Evolutionary conservation across 306 rosid species (phyloP).

Genomic region (Castanea sativa): DNA sequence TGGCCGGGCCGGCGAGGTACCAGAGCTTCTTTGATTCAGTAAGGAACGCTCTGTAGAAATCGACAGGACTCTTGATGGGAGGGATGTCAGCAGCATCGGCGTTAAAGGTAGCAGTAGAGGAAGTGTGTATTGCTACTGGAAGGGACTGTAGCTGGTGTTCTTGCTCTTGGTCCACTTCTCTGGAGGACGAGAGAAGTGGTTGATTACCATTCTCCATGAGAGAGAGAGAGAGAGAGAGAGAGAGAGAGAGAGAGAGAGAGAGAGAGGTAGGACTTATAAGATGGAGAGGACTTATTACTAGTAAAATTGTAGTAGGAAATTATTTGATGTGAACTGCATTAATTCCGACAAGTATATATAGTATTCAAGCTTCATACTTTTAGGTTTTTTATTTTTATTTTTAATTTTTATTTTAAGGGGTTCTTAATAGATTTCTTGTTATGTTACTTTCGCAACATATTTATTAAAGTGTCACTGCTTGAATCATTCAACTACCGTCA

Average conservation of each 20-base stretch:
- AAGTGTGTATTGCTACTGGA: conserved; percentile 7
- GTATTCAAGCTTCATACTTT: too few species aligned
- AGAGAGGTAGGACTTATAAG: neutral
- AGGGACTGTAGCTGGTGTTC: conserved; percentile 17
- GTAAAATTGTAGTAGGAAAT: too few species aligned
- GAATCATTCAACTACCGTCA: too few species aligned
- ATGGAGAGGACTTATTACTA: too few species aligned
- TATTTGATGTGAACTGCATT: too few species aligned
- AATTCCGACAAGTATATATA: too few species aligned
- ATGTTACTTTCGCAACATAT: too few species aligned
- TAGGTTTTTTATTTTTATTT: too few species aligned
- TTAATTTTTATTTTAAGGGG: too few species aligned
- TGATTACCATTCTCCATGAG: conserved; percentile 21
- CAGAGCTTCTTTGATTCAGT: conserved; percentile 68
- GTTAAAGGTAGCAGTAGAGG: conserved; percentile 39
- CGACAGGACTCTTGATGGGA: conserved; percentile 34
- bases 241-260: neutral
- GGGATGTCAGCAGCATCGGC: conserved; percentile 58
- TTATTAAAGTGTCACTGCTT: too few species aligned
- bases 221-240: neutral
- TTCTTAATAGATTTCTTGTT: too few species aligned
- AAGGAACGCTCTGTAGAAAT: conserved; percentile 48
- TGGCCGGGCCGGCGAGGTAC: conserved; percentile 93
- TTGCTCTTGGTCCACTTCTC: neutral
- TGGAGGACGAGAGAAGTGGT: conserved; percentile 25